phyloP scores from a whole-genome alignment of 805 yeast genomes.

The Saturnispora saitoi region DNA sequence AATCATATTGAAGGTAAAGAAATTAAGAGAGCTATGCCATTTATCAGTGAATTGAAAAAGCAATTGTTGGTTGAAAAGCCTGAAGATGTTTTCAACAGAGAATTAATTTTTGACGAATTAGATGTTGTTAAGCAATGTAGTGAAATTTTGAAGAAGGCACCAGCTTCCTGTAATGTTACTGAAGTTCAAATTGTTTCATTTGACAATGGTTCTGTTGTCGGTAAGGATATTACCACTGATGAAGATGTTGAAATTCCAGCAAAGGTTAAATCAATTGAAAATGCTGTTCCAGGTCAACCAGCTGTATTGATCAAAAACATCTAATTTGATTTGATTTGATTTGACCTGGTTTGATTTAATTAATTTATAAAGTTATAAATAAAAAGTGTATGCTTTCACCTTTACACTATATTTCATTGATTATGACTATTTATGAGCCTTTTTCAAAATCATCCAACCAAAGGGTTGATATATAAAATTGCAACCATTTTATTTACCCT shows the following conservation, averaged over 20 bases:
- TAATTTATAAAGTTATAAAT: neutral
- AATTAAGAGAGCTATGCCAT: conserved; percentile 98
- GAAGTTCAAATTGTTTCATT: conserved; percentile 55
- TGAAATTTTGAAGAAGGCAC: conserved; percentile 50
- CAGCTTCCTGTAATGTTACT: conserved; percentile 49
- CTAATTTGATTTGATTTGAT: too few relatives aligned
- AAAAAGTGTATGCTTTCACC: neutral
- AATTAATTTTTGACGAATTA: conserved; percentile 73
- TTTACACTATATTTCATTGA: neutral
- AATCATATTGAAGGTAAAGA: conserved; percentile 67
- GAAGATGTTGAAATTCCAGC: conserved; percentile 57
- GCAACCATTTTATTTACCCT: neutral
- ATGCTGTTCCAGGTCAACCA: conserved; percentile 89
- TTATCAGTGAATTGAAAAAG: conserved; percentile 77
- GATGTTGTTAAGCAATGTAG: conserved; percentile 51
- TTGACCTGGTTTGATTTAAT: too few relatives aligned
- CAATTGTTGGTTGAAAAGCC: conserved; percentile 66
- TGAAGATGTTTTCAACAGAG: conserved; percentile 78
- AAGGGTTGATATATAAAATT: too few relatives aligned
- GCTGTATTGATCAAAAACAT: conserved; percentile 72
- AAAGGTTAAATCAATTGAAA: conserved; percentile 62
- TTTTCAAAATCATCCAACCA: too few relatives aligned
- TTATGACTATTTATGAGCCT: too few relatives aligned
- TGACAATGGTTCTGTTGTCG: conserved; percentile 53
- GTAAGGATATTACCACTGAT: conserved; percentile 56